A percentile compares a stretch with the other conserved stretches of the same genome.
Evolutionary conservation across 2,329 filamentous ascomycete species (phyloP).

Genomic region (Phaeosphaeriaceae sp.): DNA sequence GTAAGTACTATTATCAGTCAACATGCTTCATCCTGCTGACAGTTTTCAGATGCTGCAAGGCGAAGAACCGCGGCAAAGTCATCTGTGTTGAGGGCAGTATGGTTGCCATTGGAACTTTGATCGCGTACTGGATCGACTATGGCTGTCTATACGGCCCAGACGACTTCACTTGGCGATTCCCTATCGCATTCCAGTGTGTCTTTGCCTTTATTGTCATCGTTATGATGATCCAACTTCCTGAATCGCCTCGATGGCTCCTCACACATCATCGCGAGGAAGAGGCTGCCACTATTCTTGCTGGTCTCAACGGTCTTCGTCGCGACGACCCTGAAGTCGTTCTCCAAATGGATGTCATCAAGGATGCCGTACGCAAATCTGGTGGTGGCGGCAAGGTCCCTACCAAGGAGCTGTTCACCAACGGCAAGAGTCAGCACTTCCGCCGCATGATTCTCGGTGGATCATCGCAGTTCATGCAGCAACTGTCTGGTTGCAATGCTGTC

Average conservation of each 20-base stretch:
- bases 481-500: constrained; percentile 49
- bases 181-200: constrained; percentile 59
- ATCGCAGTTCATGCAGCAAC: constrained; percentile 69
- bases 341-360: constrained; percentile 69
- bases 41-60: constrained; percentile 48
- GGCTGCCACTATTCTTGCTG: constrained; percentile 56
- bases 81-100: constrained; percentile 64
- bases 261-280: constrained; percentile 53
- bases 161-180: constrained; percentile 56
- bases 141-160: constrained; percentile 46
- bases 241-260: constrained; percentile 42
- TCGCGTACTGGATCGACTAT: constrained; percentile 61
- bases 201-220: constrained; percentile 49
- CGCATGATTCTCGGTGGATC: constrained; percentile 66
- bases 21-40: constrained; percentile 1
- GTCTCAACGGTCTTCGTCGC: constrained; percentile 54
- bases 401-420: constrained; percentile 62
- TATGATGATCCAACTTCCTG: constrained; percentile 46
- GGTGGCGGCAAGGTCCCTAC: constrained; percentile 44
- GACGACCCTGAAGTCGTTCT: constrained; percentile 62
- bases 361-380: constrained; percentile 53
- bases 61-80: constrained; percentile 65
- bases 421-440: constrained; percentile 69
- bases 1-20: constrained; percentile 23
- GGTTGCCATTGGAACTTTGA: constrained; percentile 57